phyloP scores from a whole-genome alignment of 768 basidiomycete species.

The Glaciozyma antarctica region DNA sequence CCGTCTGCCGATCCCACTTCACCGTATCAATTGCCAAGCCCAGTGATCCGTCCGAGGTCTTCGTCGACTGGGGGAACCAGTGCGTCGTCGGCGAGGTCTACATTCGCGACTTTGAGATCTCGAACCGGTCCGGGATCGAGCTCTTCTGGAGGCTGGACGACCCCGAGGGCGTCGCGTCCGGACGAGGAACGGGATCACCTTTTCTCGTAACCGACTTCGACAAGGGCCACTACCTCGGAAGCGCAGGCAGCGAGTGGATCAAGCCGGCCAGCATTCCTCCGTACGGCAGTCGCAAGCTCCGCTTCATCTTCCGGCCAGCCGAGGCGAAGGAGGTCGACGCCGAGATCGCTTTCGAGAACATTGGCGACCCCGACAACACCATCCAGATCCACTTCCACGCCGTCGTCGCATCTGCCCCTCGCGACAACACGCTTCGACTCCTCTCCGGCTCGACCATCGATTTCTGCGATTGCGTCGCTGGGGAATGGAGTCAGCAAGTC shows the following conservation, averaged over 20 bases:
- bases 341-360: constrained; percentile 37
- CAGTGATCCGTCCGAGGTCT: not conserved
- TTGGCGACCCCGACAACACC: constrained; percentile 35
- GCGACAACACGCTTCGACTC: constrained; percentile 34
- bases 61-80: constrained; percentile 36
- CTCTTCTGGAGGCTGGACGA: constrained; percentile 32
- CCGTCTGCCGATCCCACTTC: constrained; percentile 37
- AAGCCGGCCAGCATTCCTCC: constrained; percentile 23
- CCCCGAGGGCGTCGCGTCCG: constrained; percentile 15
- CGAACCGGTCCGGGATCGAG: constrained; percentile 38
- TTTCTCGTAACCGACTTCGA: not conserved
- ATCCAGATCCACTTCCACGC: constrained; percentile 36
- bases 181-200: constrained; percentile 19
- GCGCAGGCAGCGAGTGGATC: not conserved
- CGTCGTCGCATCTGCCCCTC: constrained; percentile 21
- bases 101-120: constrained; percentile 35
- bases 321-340: constrained; percentile 32
- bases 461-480: constrained; percentile 37
- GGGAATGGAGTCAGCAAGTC: constrained; percentile 36
- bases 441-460: constrained; percentile 35
- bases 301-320: constrained; percentile 36
- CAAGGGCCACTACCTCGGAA: not conserved
- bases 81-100: constrained; percentile 34
- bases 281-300: constrained; percentile 33
- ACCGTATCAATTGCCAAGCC: constrained; percentile 24